phyloP scores from a whole-genome alignment of 225 moss, liverwort and hornwort genomes.

The Sphagnum tenellum region DNA sequence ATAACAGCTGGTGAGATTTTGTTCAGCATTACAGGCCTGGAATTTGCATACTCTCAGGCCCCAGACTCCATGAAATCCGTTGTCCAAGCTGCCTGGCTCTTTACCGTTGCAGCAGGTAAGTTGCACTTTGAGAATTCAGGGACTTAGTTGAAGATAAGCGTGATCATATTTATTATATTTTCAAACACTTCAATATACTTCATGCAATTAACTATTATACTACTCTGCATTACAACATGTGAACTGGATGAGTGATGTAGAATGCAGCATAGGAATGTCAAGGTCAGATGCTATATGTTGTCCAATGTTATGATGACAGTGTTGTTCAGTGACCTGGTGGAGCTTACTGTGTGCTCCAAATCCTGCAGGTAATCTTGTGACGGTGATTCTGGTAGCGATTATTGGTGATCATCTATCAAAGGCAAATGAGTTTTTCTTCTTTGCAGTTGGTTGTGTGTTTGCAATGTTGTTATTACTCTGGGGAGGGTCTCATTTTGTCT shows the following conservation, averaged over 20 bases:
- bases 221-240: too few species aligned
- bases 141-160: too few species aligned
- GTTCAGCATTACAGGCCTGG: slow-evolving; percentile 93
- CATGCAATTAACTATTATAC: too few species aligned
- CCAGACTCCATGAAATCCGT: slow-evolving; percentile 91
- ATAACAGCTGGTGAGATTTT: slow-evolving; percentile 91
- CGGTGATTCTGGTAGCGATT: slow-evolving; percentile 67
- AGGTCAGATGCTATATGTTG: too few species aligned
- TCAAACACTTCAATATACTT: too few species aligned
- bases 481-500: slow-evolving; percentile 53
- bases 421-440: slow-evolving; percentile 77
- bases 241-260: too few species aligned
- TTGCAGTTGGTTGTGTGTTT: slow-evolving; percentile 53
- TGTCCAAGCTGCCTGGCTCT: slow-evolving; percentile 81
- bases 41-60: slow-evolving; percentile 90
- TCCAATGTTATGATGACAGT: too few species aligned
- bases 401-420: slow-evolving; percentile 59
- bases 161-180: too few species aligned
- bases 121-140: too few species aligned
- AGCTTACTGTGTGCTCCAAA: too few species aligned
- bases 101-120: slow-evolving; percentile 77
- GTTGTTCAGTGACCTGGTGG: too few species aligned
- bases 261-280: too few species aligned
- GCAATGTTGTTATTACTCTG: slow-evolving; percentile 68
- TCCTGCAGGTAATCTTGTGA: slow-evolving; percentile 78